Base-by-base conservation (phyloP, 306 rosid species). In the Ziziphus jujuba region DNA sequence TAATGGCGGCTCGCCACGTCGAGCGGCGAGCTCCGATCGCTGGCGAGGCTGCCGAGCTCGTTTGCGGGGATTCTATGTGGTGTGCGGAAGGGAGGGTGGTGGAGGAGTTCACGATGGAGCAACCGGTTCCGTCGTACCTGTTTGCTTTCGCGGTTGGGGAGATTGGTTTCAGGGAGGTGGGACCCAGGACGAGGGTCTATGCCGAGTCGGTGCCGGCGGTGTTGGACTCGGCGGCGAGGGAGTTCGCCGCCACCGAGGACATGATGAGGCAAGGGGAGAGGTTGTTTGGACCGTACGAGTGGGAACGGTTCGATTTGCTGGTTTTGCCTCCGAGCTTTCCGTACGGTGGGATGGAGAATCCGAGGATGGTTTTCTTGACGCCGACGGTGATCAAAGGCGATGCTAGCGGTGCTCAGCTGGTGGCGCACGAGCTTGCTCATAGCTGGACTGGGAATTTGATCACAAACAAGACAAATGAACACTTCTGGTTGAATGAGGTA, bases 401-500 rank as follows among this genome's bases (percentile, higher is more conserved):
- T 24, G 86, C 90, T 0, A 84, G 85, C 15, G 97, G 99, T 3
- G 95, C 97, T 0, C 99, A 82, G 79, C 82, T 93, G 25, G 99
- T 93, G 72, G 99, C 96, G 40, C 99, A 90, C 25, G 97, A 90
- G 59, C 95, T 93, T 70, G 97, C 96, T 43, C 99, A 93, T 56
- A 93, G 99, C 67, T 90, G 99, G 96, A 93, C 99, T 11, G 99
- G 99, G 36, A 93, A 93, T 59, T 77, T 93, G 83, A 88, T 93
- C 84, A 93, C 96, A 14, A 93, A 93, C 85, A 88, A 79, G 77
- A 90, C 82, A 58, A 88, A 90, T 2, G 99, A 93, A 12, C 99
- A 93, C 72, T 90, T 93, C 67, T 93, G 99, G 99, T 59, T 93
- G 80, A 93, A 93, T 58, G 97, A 93, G 98, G 97, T 91, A n/a